Conservation (phyloP, 2,329 filamentous ascomycete genomes). For the Cordyceps javanica region DNA sequence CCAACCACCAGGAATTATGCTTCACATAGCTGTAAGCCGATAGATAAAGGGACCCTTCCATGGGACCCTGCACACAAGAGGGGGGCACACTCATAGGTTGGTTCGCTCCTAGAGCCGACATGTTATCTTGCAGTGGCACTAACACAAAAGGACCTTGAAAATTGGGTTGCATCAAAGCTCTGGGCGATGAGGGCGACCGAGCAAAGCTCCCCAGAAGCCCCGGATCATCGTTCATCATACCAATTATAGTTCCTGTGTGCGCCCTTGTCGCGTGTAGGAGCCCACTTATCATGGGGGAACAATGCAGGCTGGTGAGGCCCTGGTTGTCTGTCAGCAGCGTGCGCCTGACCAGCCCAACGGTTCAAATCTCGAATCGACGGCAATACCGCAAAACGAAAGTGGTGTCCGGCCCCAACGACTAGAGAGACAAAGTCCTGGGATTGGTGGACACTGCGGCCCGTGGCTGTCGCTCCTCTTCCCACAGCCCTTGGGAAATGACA, state of each 20-base stretch:
- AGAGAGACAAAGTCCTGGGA: not conserved
- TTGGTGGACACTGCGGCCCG: not conserved
- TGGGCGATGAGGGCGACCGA: not conserved
- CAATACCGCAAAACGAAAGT: not conserved
- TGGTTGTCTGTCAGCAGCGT: not conserved
- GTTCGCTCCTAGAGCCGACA: not conserved
- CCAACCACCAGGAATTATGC: not conserved
- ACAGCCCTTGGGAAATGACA: not conserved
- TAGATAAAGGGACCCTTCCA: not conserved
- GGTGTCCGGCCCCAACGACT: not conserved
- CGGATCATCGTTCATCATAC: not conserved
- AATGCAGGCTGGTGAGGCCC: not conserved
- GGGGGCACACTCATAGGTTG: not conserved
- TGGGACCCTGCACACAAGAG: too few relatives aligned
- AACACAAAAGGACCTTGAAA: not conserved
- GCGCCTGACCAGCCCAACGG: not conserved
- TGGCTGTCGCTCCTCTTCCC: not conserved
- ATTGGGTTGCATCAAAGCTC: not conserved
- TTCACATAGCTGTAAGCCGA: not conserved
- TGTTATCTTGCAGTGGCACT: not conserved
- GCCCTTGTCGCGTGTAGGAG: not conserved
- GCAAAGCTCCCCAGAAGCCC: conserved; percentile 2
- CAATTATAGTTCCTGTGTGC: not conserved
- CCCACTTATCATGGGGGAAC: not conserved
- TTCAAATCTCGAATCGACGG: not conserved